Base-by-base conservation (phyloP, 306 rosid species). In the Luffa acutangula region DNA sequence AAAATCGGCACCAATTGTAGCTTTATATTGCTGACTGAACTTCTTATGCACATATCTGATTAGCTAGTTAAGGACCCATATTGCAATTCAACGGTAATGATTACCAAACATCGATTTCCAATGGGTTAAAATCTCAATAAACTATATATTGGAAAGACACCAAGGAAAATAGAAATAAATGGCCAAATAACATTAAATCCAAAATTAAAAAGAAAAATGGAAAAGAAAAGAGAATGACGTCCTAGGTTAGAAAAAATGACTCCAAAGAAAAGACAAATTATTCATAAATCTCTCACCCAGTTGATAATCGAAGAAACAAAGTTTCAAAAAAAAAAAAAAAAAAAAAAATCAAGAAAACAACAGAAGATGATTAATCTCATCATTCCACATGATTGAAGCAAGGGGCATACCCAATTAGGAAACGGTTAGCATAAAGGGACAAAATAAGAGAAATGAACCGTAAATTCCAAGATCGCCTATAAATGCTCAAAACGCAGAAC, bases 1-100 rank as follows among this genome's bases (percentile, higher is more conserved):
- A 83, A 94, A 94, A 84, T 94, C 98, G n/a, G 98, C 98, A 60
- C 97, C 97, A 80, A 92, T 94, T 25, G 98, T 94, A 70, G 98
- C 98, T 81, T 94, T 94, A 84, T 94, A 94, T 85, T 94, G 98
- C 86, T 92, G 98, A 85, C 94, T 94, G 78, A 92, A 94, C 93
- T 83, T 94, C 89, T 92, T 92, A 71, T 92, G 97, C 81, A 94
- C 97, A 81, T 94, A 94, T 94, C 97, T 94, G 84, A 53, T 43
- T 25, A 72, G 75, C 46, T 63, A 81, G 86, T 84, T 83, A 85
- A 92, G 12, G 87, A 81, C 73, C 90, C 87, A 82, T 76, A 82
- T 18, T 11, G 13, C 5, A 6, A 31, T 48, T 48, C 20, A 20
- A 25, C 21, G 9, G 62, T 7, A 52, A 41, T 39, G 54, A 39